These are phyloP conservation scores for Tetrahymena borealis DNA, from an alignment of 73 alveolate genomes.

Conservation along the genomic window DNA sequence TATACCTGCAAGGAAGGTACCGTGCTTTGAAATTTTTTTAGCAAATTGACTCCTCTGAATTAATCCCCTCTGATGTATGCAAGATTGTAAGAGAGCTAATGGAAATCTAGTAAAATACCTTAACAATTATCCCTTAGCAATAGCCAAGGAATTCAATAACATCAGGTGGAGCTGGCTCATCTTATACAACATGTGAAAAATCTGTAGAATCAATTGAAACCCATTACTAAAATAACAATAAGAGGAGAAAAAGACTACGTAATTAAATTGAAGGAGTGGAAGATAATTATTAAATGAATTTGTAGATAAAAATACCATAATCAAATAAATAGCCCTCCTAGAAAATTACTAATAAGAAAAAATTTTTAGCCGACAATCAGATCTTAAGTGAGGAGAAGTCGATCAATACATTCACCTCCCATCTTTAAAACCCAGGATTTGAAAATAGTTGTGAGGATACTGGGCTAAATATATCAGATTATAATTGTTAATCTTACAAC, in stretches of 20 bases:
- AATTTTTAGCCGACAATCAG: no score
- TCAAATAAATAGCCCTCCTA: no score
- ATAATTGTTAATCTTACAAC: no score
- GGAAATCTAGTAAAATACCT: not conserved
- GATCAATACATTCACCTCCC: no score
- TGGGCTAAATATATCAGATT: no score
- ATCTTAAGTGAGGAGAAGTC: no score
- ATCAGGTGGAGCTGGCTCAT: not conserved
- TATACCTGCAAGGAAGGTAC: not conserved
- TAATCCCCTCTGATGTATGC: not conserved
- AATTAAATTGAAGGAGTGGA: not conserved
- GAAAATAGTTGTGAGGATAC: no score
- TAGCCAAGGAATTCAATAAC: not conserved
- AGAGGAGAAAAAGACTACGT: not conserved
- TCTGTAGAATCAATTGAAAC: not conserved
- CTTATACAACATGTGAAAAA: not conserved
- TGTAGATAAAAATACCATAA: no score
- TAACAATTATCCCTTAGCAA: not conserved
- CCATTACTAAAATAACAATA: not conserved
- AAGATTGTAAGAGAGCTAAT: not conserved
- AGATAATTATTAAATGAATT: not conserved
- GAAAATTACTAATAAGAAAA: no score
- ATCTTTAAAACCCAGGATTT: no score
- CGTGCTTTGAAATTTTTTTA: not conserved
- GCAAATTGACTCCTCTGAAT: not conserved